Percentiles rank a stretch among this genome's conserved stretches.
Evolutionary conservation across 129 eudicot species (phyloP).

Genomic region (Escallonia rubra): DNA sequence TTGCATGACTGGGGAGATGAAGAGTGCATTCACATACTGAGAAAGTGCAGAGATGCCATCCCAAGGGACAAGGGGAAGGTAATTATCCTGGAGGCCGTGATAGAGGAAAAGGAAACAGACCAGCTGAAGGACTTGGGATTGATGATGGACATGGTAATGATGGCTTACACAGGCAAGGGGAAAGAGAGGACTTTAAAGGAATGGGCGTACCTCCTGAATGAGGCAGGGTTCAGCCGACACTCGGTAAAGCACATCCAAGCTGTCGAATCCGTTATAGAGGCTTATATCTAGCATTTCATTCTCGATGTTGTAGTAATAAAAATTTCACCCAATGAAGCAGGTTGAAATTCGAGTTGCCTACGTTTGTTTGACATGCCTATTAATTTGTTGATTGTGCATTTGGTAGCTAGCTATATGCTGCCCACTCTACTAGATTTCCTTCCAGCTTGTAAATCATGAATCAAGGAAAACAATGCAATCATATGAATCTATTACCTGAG

Average conservation of each 20-base stretch:
- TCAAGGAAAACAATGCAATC: no score
- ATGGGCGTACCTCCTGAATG: conserved; percentile 34
- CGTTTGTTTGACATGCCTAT: no score
- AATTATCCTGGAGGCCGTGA: conserved; percentile 9
- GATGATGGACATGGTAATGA: conserved; percentile 61
- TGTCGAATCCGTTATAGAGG: conserved; percentile 46
- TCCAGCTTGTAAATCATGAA: no score
- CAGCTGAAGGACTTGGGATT: conserved; percentile 38
- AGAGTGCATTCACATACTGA: conserved; percentile 46
- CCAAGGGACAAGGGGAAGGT: conserved; percentile 44
- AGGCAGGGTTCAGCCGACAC: conserved; percentile 47
- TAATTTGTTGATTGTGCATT: no score
- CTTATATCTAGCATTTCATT: conserved; percentile 23
- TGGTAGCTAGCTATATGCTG: no score
- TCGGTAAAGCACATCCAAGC: conserved; percentile 27
- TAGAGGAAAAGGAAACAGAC: background rate
- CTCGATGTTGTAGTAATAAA: no score
- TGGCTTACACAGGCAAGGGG: conserved; percentile 50
- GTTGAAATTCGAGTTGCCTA: no score
- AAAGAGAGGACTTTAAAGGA: conserved; percentile 49
- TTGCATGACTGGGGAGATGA: conserved; percentile 68
- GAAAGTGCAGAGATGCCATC: conserved; percentile 41
- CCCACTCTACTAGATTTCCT: no score
- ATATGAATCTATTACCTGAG: no score
- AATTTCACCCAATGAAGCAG: no score